Evolutionary conservation across 495 filamentous ascomycete species (phyloP).

Genomic region (Penicillium coffeae): DNA sequence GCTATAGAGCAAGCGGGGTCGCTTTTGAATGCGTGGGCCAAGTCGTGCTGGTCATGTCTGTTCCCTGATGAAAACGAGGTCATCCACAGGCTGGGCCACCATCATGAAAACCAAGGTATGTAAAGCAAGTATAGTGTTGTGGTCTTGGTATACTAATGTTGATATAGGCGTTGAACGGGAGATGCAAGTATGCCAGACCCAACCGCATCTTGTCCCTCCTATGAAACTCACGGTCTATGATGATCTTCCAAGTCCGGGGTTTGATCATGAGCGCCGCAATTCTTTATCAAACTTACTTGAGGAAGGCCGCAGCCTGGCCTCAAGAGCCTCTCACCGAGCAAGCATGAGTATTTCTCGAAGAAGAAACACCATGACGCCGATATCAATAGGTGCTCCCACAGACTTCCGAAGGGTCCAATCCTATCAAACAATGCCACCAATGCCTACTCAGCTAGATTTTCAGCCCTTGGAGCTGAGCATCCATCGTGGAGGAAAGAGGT

Average conservation of each 20-base stretch:
- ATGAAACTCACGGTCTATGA: constrained; percentile 42
- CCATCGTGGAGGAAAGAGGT: constrained; percentile 57
- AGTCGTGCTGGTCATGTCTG: constrained; percentile 39
- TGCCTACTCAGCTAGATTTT: neutral
- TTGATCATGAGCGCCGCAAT: constrained; percentile 22
- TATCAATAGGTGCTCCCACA: constrained; percentile 50
- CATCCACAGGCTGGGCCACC: constrained; percentile 19
- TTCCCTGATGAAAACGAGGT: constrained; percentile 23
- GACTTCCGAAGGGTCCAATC: constrained; percentile 50
- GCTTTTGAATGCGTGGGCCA: constrained; percentile 41
- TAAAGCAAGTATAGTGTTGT: neutral
- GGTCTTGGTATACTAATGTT: neutral
- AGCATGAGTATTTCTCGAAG: constrained; percentile 52
- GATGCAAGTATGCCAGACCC: constrained; percentile 46
- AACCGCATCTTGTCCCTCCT: constrained; percentile 48
- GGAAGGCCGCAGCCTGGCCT: constrained; percentile 40
- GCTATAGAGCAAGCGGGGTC: constrained; percentile 42
- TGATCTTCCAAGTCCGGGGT: constrained; percentile 33
- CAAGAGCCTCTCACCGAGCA: constrained; percentile 48
- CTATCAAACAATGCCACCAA: neutral
- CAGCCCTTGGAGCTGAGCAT: constrained; percentile 58
- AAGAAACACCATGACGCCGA: constrained; percentile 36
- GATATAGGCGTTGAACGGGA: constrained; percentile 36
- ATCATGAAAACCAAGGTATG: constrained; percentile 21
- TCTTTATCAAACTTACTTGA: constrained; percentile 38